Percentiles rank a stretch among this genome's conserved stretches.
Evolutionary conservation across 2,329 filamentous ascomycete genomes (phyloP).

Genomic region (Cladophialophora yegresii): DNA sequence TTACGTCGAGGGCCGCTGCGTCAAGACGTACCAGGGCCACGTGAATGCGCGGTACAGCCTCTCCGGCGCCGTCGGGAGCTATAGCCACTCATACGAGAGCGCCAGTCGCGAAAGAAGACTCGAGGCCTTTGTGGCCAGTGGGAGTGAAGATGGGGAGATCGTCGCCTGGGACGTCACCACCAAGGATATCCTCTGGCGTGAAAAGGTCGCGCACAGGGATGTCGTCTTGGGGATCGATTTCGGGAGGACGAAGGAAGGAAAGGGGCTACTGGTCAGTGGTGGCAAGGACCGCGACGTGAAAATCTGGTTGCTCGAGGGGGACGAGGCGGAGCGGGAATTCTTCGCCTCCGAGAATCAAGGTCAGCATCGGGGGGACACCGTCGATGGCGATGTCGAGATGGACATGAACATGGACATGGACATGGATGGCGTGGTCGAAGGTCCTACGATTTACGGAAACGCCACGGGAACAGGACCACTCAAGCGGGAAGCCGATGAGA

Average conservation of each 20-base stretch:
- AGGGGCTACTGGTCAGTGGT: slow-evolving; percentile 35
- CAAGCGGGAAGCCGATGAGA: background rate
- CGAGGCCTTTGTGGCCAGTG: slow-evolving; percentile 71
- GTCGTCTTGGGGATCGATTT: slow-evolving; percentile 61
- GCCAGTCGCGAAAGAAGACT: background rate
- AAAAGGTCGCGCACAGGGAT: slow-evolving; percentile 53
- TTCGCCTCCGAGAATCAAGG: background rate
- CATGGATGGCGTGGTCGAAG: slow-evolving; percentile 18
- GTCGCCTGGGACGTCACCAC: slow-evolving; percentile 87
- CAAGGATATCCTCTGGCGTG: slow-evolving; percentile 77
- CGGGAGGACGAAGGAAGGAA: slow-evolving; percentile 48
- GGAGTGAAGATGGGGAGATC: slow-evolving; percentile 83
- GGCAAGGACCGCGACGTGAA: slow-evolving; percentile 34
- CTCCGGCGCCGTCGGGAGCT: slow-evolving; percentile 77
- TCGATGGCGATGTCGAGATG: slow-evolving; percentile 19
- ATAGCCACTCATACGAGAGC: slow-evolving; percentile 55
- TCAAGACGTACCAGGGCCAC: slow-evolving; percentile 97
- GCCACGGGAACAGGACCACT: background rate
- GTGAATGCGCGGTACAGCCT: slow-evolving; percentile 80
- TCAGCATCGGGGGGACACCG: background rate
- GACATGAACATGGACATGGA: slow-evolving; percentile 24
- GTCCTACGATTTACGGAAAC: background rate
- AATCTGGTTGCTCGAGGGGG: slow-evolving; percentile 31
- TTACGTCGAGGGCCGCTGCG: slow-evolving; percentile 84
- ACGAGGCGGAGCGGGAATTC: slow-evolving; percentile 14